These are phyloP conservation scores for Acrocalymma vagum DNA, from an alignment of 2,329 filamentous ascomycete genomes.

Conservation along the genomic window DNA sequence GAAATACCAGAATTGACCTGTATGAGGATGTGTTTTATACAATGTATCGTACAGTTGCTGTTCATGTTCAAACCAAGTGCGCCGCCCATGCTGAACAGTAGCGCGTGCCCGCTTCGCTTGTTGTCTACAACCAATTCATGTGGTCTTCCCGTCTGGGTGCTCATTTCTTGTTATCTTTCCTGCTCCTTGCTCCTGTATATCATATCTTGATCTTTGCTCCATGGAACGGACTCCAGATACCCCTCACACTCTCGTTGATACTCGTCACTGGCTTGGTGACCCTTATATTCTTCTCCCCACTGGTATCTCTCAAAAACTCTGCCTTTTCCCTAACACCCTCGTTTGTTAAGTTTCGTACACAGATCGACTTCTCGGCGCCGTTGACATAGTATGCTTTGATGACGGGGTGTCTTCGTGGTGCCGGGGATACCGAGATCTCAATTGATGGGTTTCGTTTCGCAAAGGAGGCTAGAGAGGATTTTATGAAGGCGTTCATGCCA, in stretches of 20 bases:
- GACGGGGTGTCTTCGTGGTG: conserved; percentile 88
- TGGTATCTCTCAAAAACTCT: conserved; percentile 75
- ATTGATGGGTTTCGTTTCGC: conserved; percentile 83
- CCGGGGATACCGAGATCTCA: conserved; percentile 90
- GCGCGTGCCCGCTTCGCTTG: conserved; percentile 2
- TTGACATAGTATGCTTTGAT: conserved; percentile 94
- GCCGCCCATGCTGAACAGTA: conserved; percentile 25
- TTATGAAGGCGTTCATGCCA: conserved; percentile 94
- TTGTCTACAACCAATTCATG: conserved; percentile 9
- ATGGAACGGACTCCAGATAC: conserved; percentile 72
- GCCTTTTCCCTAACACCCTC: conserved; percentile 84
- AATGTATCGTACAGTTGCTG: conserved; percentile 28
- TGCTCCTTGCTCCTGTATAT: background rate
- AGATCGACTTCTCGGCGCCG: conserved; percentile 83
- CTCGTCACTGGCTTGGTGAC: conserved; percentile 67
- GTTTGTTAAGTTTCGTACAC: conserved; percentile 84
- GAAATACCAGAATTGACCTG: conserved; percentile 1
- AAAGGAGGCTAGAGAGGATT: conserved; percentile 77
- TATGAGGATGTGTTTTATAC: conserved; percentile 24
- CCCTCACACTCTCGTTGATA: conserved; percentile 70
- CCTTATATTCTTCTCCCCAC: conserved; percentile 74
- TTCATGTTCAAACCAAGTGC: conserved; percentile 28
- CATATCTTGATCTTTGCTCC: conserved; percentile 55
- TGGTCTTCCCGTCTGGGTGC: conserved; percentile 8
- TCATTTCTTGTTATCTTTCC: conserved; percentile 2